Conservation (phyloP, 768 basidiomycete genomes). For the Mycena alexandri region DNA sequence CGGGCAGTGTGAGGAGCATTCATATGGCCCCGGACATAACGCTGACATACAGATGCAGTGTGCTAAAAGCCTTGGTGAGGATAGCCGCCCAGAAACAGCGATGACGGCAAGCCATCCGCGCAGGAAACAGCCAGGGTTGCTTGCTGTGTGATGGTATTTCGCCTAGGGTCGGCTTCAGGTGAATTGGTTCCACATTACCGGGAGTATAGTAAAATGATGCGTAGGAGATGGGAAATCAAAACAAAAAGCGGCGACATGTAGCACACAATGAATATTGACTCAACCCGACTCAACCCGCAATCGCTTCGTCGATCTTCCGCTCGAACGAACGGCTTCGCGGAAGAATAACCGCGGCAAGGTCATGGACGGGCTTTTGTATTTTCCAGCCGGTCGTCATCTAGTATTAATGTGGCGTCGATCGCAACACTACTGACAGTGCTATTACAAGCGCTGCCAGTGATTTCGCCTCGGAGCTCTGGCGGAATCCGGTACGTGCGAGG, state of each 20-base stretch:
- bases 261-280: too few species aligned
- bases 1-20: conserved; percentile 19
- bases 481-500: not conserved
- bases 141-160: too few species aligned
- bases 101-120: conserved; percentile 6
- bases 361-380: not conserved
- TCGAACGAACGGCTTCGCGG: too few species aligned
- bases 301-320: too few species aligned
- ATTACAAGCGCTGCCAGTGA: not conserved
- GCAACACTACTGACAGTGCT: not conserved
- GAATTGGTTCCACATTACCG: too few species aligned
- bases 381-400: conserved; percentile 3
- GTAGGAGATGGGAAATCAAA: too few species aligned
- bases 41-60: conserved; percentile 14
- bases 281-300: too few species aligned
- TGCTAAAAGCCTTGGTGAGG: conserved; percentile 17
- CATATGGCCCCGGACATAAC: conserved; percentile 17
- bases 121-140: conserved; percentile 13
- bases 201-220: too few species aligned
- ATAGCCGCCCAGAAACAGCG: conserved; percentile 7
- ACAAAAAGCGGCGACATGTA: too few species aligned
- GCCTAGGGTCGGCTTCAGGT: too few species aligned
- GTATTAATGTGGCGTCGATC: not conserved
- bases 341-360: too few species aligned
- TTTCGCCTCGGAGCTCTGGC: not conserved